A percentile compares a stretch with the other conserved stretches of the same genome.
phyloP scores from a whole-genome alignment of 192 early-diverging fungal genomes.

The Entomortierella lignicola region DNA sequence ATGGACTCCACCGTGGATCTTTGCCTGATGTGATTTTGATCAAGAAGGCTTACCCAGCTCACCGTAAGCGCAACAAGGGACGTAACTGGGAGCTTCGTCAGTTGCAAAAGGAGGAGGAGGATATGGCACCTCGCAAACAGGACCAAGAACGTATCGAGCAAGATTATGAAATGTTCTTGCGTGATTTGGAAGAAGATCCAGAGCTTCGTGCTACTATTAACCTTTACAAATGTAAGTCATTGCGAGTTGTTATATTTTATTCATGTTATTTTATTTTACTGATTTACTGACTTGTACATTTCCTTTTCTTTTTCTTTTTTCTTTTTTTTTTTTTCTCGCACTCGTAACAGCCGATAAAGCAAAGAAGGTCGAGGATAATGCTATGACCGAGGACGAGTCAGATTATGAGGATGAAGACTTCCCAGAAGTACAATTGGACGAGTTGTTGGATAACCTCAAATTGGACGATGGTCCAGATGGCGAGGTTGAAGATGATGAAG shows the following conservation, averaged over 20 bases:
- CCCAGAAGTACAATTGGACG: conserved; percentile 93
- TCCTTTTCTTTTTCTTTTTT: neutral
- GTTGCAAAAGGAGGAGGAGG: conserved; percentile 91
- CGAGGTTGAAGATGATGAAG: conserved; percentile 32
- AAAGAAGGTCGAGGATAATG: conserved; percentile 48
- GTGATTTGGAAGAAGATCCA: conserved; percentile 98
- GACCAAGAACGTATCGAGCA: conserved; percentile 82
- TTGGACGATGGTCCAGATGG: conserved; percentile 67
- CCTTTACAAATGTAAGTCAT: conserved; percentile 80
- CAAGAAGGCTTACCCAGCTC: conserved; percentile 91
- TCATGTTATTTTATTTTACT: no score
- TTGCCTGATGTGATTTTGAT: conserved; percentile 94
- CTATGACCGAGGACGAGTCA: conserved; percentile 61
- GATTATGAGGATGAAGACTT: conserved; percentile 90
- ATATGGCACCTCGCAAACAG: conserved; percentile 79
- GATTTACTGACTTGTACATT: neutral
- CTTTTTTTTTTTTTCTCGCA: conserved; percentile 1
- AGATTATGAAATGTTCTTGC: conserved; percentile 96
- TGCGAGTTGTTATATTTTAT: no score
- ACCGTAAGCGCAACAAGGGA: conserved; percentile 84
- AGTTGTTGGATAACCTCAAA: conserved; percentile 93
- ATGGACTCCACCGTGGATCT: conserved; percentile 68
- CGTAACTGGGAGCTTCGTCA: conserved; percentile 94
- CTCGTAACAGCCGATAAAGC: conserved; percentile 25
- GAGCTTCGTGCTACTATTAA: conserved; percentile 96